These are phyloP conservation scores for Cetradonia linearis DNA, from an alignment of 495 filamentous ascomycete genomes.

Conservation along the genomic window DNA sequence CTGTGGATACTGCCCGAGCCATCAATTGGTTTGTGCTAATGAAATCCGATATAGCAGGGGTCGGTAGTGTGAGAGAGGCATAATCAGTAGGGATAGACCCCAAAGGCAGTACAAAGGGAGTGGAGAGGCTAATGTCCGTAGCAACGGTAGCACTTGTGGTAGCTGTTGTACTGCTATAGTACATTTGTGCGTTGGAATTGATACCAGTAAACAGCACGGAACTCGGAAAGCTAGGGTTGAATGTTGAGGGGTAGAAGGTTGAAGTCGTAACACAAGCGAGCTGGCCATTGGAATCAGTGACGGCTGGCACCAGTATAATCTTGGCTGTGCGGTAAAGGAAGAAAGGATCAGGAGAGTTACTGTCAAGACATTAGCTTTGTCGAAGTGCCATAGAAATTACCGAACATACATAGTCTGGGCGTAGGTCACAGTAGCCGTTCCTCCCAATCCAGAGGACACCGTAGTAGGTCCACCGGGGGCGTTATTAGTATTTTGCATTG, in stretches of 20 bases:
- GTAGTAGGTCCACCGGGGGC: conserved; percentile 8
- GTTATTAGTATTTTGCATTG: not conserved
- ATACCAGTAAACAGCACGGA: conserved; percentile 14
- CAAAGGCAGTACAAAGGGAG: conserved; percentile 11
- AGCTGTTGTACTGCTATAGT: conserved; percentile 10
- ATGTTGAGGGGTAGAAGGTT: conserved; percentile 14
- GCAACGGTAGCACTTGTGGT: not conserved
- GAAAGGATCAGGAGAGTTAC: conserved; percentile 14
- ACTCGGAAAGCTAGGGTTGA: conserved; percentile 6
- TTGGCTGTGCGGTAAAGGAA: conserved; percentile 19
- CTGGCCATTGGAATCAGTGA: conserved; percentile 14
- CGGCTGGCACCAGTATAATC: conserved; percentile 17
- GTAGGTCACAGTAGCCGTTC: conserved; percentile 13
- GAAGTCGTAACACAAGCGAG: conserved; percentile 13
- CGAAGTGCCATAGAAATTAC: not conserved
- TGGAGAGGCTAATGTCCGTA: conserved; percentile 11
- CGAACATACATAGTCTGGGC: conserved; percentile 17
- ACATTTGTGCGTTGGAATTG: conserved; percentile 15
- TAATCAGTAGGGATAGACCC: not conserved
- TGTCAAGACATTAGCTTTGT: conserved; percentile 8
- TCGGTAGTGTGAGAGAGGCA: not conserved
- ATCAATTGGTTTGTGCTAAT: not conserved
- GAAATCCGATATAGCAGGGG: conserved; percentile 4
- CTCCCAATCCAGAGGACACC: conserved; percentile 4
- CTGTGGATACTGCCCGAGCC: not conserved